Percentiles rank a stretch among this genome's conserved stretches.
phyloP scores from a whole-genome alignment of 352 stramenopile genomes.

The Globisporangium cylindrosporum region DNA sequence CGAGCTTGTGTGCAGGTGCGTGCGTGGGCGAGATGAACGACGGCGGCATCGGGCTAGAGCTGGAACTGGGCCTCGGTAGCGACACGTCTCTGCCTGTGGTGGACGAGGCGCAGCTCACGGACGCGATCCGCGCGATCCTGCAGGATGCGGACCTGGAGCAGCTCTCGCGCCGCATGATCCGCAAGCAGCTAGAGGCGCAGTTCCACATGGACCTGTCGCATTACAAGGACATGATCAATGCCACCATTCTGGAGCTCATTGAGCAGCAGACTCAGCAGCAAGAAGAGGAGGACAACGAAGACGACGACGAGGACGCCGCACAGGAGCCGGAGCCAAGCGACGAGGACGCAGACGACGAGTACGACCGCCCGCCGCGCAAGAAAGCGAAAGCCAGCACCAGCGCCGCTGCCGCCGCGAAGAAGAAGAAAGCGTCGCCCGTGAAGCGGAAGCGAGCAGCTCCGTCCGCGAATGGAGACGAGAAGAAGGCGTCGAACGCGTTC shows the following conservation, averaged over 20 bases:
- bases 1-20: background rate
- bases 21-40: constrained; percentile 47
- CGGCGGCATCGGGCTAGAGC: constrained; percentile 43
- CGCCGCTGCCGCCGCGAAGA: constrained; percentile 16
- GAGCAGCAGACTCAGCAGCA: constrained; percentile 74
- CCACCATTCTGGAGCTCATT: constrained; percentile 76
- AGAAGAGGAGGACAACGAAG: constrained; percentile 43
- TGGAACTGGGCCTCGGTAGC: constrained; percentile 52
- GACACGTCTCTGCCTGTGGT: constrained; percentile 38
- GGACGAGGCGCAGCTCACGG: constrained; percentile 58
- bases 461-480: constrained; percentile 22
- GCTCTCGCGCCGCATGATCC: constrained; percentile 84
- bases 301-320: constrained; percentile 39
- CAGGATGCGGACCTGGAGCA: constrained; percentile 80
- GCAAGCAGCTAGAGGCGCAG: constrained; percentile 79
- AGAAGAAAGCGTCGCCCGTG: constrained; percentile 57
- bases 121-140: constrained; percentile 77
- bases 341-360: constrained; percentile 39
- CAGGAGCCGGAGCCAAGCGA: constrained; percentile 34
- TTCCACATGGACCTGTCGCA: constrained; percentile 74
- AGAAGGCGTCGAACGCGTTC: constrained; percentile 57
- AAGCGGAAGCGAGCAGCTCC: constrained; percentile 53
- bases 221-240: constrained; percentile 86
- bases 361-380: constrained; percentile 25
- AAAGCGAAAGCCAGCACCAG: constrained; percentile 26